Conservation (phyloP, 1,284 basidiomycete genomes). For the Sutorius eximius region DNA sequence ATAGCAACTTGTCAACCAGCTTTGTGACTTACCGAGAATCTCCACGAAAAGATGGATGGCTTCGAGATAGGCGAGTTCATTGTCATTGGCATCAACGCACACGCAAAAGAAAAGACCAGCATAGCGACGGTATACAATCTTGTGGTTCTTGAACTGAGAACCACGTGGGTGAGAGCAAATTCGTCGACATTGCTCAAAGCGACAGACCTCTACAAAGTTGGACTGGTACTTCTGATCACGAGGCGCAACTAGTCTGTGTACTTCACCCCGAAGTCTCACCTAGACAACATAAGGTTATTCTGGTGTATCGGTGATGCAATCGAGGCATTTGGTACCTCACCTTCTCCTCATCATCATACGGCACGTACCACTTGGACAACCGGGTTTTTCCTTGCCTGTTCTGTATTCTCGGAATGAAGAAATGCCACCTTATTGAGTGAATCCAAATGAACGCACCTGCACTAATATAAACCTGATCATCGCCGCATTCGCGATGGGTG, state of each 20-base stretch:
- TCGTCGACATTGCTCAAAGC: background rate
- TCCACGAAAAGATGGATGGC: conserved; percentile 99
- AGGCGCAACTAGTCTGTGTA: conserved; percentile 94
- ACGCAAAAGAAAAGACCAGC: conserved; percentile 98
- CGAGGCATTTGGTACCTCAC: conserved; percentile 40
- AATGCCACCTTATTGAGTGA: background rate
- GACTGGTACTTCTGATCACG: conserved; percentile 98
- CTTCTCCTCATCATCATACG: conserved; percentile 96
- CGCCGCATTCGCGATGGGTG: conserved; percentile 11
- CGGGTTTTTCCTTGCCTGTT: conserved; percentile 98
- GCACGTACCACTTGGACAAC: conserved; percentile 96
- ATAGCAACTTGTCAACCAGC: background rate
- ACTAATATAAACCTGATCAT: conserved; percentile 35
- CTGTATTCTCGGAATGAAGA: conserved; percentile 41
- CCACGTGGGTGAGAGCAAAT: conserved; percentile 5
- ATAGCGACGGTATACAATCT: conserved; percentile 93
- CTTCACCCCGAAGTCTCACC: conserved; percentile 91
- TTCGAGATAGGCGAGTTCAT: conserved; percentile 95
- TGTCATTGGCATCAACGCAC: conserved; percentile 97
- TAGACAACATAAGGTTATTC: conserved; percentile 32
- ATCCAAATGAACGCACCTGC: conserved; percentile 15
- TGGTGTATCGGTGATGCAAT: conserved; percentile 1
- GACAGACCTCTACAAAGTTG: conserved; percentile 93
- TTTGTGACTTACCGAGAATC: conserved; percentile 74
- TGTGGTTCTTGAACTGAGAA: conserved; percentile 88